Evolutionary conservation across 495 filamentous ascomycete genomes (phyloP), one percentile per base, ranked within the genome.

Genomic region (Lasiosphaeriaceae sp.): DNA sequence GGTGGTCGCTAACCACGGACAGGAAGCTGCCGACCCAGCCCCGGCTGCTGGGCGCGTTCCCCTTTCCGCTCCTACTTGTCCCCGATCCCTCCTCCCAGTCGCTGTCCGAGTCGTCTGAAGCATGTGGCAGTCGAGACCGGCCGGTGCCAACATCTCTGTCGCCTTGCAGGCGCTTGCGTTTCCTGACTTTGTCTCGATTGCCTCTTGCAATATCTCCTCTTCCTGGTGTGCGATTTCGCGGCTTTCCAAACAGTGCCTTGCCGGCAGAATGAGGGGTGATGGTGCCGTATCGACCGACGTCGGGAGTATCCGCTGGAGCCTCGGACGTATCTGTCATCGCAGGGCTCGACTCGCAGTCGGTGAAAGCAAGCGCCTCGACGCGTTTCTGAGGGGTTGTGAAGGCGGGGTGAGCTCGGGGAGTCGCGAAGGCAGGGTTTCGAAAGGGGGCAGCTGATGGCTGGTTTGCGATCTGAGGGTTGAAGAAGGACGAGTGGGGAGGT

Each of bases 381-480:
- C 78, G 77, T 63, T 87, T 93, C 41, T 89, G 88, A 2, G 90
- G 91, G 7, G 88, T 96, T 24, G 80, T 90, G 65, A 94, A 96
- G 11, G 85, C n/a, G n/a, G n/a, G n/a, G n/a, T n/a, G n/a, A n/a
- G n/a, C n/a, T n/a, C n/a, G 88, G 2, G 90, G 91, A 7, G 88
- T 96, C 23, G 80, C 90, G 65, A 94, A 96, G 11, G 85, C 82
- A 3, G 84, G 77, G 64, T 86, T 87, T 51, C 81, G 82, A 60
- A 89, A 91, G 16, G 75, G 67, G 2, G 77, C 70, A 0, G 74
- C 80, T 0, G 71, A 64, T 2, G 71, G 66, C n/a, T 60, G 62
- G 51, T 65, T 65, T 6, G 62, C 63, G 3, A 71, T 45, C 44
- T 68, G 58, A 8, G 72, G 71, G 16, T 62, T 66, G 65, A 77